Percentiles rank a stretch among this genome's conserved stretches.
Conservation (phyloP, 371 early-diverging fungal species). For the Actinomucor elegans region DNA sequence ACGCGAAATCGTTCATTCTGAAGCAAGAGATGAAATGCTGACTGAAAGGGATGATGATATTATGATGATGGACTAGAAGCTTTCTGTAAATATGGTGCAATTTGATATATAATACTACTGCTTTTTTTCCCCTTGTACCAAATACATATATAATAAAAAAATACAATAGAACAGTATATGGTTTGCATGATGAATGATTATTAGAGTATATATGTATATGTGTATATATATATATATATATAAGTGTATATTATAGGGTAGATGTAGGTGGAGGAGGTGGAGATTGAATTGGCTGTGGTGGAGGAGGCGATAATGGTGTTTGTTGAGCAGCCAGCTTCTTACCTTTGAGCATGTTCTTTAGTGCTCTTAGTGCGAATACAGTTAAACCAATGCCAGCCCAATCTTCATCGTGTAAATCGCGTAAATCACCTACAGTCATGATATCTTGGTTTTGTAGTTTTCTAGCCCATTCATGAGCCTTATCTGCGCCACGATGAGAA, state of each 20-base stretch:
- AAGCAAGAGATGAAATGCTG: conserved; percentile 63
- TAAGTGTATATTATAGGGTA: no score
- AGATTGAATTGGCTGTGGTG: background rate
- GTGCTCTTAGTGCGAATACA: conserved; percentile 84
- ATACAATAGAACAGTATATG: background rate
- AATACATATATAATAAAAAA: background rate
- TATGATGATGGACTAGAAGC: conserved; percentile 33
- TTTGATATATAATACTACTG: background rate
- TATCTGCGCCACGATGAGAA: conserved; percentile 69
- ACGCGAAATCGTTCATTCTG: conserved; percentile 76
- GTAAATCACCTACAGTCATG: conserved; percentile 81
- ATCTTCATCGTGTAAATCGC: conserved; percentile 78
- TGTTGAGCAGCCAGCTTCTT: conserved; percentile 31
- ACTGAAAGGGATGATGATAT: conserved; percentile 26
- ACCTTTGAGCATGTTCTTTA: conserved; percentile 79
- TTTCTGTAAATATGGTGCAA: no score
- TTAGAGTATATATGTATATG: no score
- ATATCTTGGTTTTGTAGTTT: conserved; percentile 77
- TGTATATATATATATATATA: no score
- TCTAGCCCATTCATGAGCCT: conserved; percentile 76
- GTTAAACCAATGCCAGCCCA: conserved; percentile 81
- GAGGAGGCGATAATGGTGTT: conserved; percentile 2
- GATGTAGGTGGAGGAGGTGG: background rate
- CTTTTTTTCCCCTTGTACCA: background rate
- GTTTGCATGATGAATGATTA: background rate